Conservation (phyloP, 441 rosid genomes). For the Arabidopsis lyrata region DNA sequence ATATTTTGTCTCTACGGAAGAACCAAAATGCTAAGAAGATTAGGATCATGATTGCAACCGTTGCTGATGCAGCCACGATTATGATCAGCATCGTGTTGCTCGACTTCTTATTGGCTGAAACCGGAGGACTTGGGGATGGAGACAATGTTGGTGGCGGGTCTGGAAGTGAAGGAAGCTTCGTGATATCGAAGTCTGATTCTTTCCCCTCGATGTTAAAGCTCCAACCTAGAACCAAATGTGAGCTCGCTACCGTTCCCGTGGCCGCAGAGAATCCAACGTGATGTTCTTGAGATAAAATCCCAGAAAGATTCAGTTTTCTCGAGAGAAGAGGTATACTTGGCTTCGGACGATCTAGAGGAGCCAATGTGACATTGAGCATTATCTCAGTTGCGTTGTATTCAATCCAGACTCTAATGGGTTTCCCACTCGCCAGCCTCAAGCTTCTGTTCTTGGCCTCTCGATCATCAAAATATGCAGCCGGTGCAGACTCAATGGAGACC, state of each 20-base stretch:
- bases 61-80: neutral
- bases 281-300: slow-evolving; percentile 4
- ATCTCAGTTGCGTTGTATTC: slow-evolving; percentile 30
- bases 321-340: slow-evolving; percentile 40
- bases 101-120: neutral
- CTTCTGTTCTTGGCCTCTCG: slow-evolving; percentile 34
- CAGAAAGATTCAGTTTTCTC: slow-evolving; percentile 32
- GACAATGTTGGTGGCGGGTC: neutral
- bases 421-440: slow-evolving; percentile 30
- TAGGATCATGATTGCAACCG: neutral
- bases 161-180: slow-evolving; percentile 42
- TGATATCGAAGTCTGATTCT: slow-evolving; percentile 34
- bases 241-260: slow-evolving; percentile 38
- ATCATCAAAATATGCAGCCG: slow-evolving; percentile 40
- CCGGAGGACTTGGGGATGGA: slow-evolving; percentile 17
- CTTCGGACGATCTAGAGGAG: slow-evolving; percentile 32
- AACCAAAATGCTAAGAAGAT: neutral
- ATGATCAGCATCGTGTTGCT: slow-evolving; percentile 22
- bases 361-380: slow-evolving; percentile 35
- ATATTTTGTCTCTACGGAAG: neutral
- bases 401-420: slow-evolving; percentile 38
- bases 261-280: slow-evolving; percentile 24
- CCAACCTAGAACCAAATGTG: slow-evolving; percentile 40
- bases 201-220: slow-evolving; percentile 34
- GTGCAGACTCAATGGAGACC: slow-evolving; percentile 27